Conservation (phyloP, 768 basidiomycete genomes). For the Tricholoma sp. region DNA sequence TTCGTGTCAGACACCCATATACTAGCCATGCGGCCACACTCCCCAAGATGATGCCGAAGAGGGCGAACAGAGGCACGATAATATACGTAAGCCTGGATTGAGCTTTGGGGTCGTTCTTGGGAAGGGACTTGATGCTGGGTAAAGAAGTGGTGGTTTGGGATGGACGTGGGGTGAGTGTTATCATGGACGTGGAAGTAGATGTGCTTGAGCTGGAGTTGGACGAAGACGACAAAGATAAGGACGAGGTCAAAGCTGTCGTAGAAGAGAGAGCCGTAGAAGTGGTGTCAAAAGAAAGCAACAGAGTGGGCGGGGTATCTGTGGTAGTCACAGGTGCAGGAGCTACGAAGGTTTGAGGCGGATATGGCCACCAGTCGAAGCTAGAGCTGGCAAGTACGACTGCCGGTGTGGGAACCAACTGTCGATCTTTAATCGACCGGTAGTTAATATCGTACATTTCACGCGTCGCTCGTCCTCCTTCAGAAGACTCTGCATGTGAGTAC, state of each 20-base stretch:
- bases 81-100: conserved; percentile 12
- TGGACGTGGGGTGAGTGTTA: conserved; percentile 8
- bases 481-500: not conserved
- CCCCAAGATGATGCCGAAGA: conserved; percentile 26
- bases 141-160: conserved; percentile 4
- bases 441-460: conserved; percentile 9
- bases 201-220: conserved; percentile 9
- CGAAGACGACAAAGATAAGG: conserved; percentile 2
- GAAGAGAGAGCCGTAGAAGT: too few species aligned
- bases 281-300: not conserved
- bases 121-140: not conserved
- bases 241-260: not conserved
- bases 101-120: conserved; percentile 2
- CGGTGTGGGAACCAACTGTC: not conserved
- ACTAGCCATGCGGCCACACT: conserved; percentile 28
- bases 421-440: not conserved
- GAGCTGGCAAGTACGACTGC: not conserved
- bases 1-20: conserved; percentile 28
- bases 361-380: conserved; percentile 3
- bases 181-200: conserved; percentile 5
- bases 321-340: not conserved
- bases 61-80: conserved; percentile 27
- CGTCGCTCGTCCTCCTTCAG: not conserved
- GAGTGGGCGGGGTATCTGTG: not conserved
- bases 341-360: not conserved